These are phyloP conservation scores for Candida silvicultrix DNA, from an alignment of 805 yeast species.

Conservation along the genomic window DNA sequence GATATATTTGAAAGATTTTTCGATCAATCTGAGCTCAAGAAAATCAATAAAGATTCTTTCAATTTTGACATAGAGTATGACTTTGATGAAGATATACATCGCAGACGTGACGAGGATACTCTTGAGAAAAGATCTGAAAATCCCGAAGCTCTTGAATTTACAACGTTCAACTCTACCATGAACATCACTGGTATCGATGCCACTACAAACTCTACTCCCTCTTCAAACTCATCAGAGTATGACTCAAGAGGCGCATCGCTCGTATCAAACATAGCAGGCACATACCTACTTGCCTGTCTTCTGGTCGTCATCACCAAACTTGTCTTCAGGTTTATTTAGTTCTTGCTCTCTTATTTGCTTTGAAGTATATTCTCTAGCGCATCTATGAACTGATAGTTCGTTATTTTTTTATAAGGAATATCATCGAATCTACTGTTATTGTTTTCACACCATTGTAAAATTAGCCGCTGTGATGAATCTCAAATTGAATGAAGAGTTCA, in stretches of 20 bases:
- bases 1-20: neutral
- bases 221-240: neutral
- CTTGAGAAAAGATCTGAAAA: neutral
- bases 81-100: neutral
- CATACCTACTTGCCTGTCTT: neutral
- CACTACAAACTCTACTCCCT: neutral
- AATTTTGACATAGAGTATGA: slow-evolving; percentile 1
- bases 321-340: neutral
- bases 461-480: neutral
- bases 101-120: neutral
- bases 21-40: neutral
- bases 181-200: neutral
- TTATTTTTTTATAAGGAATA: no score
- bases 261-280: neutral
- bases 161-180: neutral
- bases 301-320: neutral
- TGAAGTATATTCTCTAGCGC: no score
- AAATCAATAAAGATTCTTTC: neutral
- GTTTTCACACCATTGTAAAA: neutral
- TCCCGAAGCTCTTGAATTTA: neutral
- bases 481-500: neutral
- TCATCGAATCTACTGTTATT: no score
- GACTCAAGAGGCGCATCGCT: neutral
- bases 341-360: neutral
- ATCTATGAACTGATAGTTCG: no score